Base-by-base conservation (phyloP, 805 yeast species). In the Yamadazyma nakazawae region DNA sequence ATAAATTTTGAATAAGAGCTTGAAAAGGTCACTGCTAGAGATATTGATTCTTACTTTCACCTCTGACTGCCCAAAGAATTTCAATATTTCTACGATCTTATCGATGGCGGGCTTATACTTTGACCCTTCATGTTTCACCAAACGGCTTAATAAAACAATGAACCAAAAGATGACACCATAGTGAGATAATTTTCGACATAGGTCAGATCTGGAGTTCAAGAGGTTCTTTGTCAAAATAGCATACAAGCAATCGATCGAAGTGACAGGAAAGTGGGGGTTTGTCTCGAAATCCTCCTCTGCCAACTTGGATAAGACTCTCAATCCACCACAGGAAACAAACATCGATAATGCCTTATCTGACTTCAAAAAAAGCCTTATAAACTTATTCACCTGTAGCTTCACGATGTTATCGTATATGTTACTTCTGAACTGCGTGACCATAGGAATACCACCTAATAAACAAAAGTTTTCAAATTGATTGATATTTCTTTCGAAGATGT, bases 321-420 rank as follows among this genome's bases (percentile, higher is more conserved):
- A 58, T 0, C 79, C 78, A 3, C 81, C 81, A 43, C 72, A 62
- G 2, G 77, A 69, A 4, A 75, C 64, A 49, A 75, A 72, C 66
- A 67, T 62, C 3, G 68, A 58, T 11, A 74, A 49, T 1, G 74
- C 68, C 19, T 51, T 54, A 13, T 66, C 68, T 9, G 75, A 69
- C n/a, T 56, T 52, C 19, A 59, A 52, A 19, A 74, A 62, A 14
- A 58, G 55, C 30, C 62, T 53, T 10, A 72, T 59, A 45, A 72
- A 72, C 32, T 56, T 53, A 8, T 65, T 69, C 13, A 72, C 76
- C 49, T 72, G 73, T 11, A 59, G 47, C 37, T 74, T 56, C 9
- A 68, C 63, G 11, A 53, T 55, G n/a, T 58, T 36, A 21, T 65
- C 68, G 45, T 59, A 67, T 1, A 66, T 54, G 16, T 56, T 56